Base-by-base conservation (phyloP, 176 grass and related monocot species). In the Olyra latifolia region DNA sequence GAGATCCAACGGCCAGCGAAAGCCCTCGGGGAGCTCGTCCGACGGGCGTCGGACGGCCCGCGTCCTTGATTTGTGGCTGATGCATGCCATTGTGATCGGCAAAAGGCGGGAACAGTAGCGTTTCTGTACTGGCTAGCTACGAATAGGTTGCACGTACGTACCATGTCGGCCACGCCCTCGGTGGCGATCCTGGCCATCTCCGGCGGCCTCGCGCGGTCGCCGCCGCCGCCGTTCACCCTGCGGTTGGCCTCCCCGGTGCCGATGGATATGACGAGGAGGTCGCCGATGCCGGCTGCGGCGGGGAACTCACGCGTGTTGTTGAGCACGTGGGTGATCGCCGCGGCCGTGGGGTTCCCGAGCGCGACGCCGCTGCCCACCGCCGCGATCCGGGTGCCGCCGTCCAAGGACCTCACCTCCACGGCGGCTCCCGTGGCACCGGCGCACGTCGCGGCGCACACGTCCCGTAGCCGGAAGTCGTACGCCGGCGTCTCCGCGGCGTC, bases 271-370 rank as follows among this genome's bases (percentile, higher is more conserved):
- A 94, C 87, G 71, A 97, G 83, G 40, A 97, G 90, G 84, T 97
- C 85, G 43, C 92, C 77, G 24, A 97, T 85, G 27, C 87, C 89
- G 0, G 68, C 52, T 2, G 83, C 91, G 11, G 94, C 72, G 1
- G 95, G 91, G 71, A 94, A 97, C 83, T 94, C 95, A 49, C 84
- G 88, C 86, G 87, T 83, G 89, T 97, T 97, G 88, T 97, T 97
- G 80, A 97, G 88, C 59, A 97, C 95, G 88, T 97, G 95, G 2
- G 91, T 97, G 85, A 97, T 97, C 16, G 91, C 95, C 20, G 91
- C 89, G 1, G 91, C 94, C 68, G 94, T 89, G 40, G 91, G 95
- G 86, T 97, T 97, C 3, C 85, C 88, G 10, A 94, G 86, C 41
- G 87, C 85, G 19, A 97, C 86, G 13, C 89, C 95, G 59, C 89